Conservation (phyloP, 768 basidiomycete genomes). For the Xerocomus potaroensis region DNA sequence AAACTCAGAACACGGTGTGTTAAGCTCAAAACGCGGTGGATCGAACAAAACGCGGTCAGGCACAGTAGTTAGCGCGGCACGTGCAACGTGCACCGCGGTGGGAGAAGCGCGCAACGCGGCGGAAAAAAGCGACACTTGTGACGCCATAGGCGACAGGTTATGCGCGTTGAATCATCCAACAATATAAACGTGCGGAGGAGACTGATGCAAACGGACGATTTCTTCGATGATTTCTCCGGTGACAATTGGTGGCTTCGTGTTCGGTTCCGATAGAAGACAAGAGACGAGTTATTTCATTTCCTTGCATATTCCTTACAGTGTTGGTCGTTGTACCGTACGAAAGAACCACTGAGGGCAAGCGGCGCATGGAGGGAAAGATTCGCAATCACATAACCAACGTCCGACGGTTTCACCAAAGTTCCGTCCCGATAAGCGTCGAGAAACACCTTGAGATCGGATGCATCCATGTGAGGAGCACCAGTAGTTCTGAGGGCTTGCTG, state of each 20-base stretch:
- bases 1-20: too few relatives aligned
- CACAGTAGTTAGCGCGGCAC: too few relatives aligned
- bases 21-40: too few relatives aligned
- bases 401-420: conserved; percentile 71
- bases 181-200: not conserved
- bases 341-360: conserved; percentile 63
- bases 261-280: conserved; percentile 13
- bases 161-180: not conserved
- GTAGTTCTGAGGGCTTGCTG: conserved; percentile 51
- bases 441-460: conserved; percentile 55
- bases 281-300: conserved; percentile 15
- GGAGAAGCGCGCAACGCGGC: too few relatives aligned
- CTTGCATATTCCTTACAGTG: conserved; percentile 56
- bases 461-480: conserved; percentile 51
- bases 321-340: conserved; percentile 76
- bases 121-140: too few relatives aligned
- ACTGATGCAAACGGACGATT: not conserved
- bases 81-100: too few relatives aligned
- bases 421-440: conserved; percentile 54
- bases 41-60: too few relatives aligned
- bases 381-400: conserved; percentile 76
- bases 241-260: conserved; percentile 10
- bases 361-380: conserved; percentile 64
- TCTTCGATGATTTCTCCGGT: conserved; percentile 13
- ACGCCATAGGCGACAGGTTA: too few relatives aligned